Evolutionary conservation across 202 grass and related monocot genomes (phyloP), one percentile per base, ranked within the genome.

Genomic region (Panicum virgatum): DNA sequence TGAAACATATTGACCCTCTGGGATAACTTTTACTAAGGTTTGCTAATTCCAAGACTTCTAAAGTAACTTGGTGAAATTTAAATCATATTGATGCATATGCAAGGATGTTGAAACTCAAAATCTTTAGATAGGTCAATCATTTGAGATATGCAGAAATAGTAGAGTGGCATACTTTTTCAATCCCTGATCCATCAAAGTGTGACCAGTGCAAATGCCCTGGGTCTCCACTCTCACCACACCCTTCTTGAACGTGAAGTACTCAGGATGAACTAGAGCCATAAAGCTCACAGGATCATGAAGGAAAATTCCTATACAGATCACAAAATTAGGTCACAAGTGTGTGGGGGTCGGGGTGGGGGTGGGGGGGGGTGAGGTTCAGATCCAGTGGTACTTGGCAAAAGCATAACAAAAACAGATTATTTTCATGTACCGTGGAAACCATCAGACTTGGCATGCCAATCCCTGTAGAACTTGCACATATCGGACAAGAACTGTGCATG

Each of bases 221-320:
- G 92, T 96, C 78, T 93, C 96, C 11, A 96, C 96, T 82, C 96
- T 95, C 78, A 96, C 96, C 32, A 98, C 96, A n/a, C 88, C 92
- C 78, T 88, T 96, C 82, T 85, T 98, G 79, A 86, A 96, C 13
- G 87, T 87, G 84, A 98, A 96, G 71, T 90, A 88, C 83, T 98
- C 92, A 0, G 96, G 89, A 9, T 89, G 91, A 79, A 92, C 66
- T 61, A 96, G 40, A 11, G 90, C 90, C 5, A 77, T 86, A 72
- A 98, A 98, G 91, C 92, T 88, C 63, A 91, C 89, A 36, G 96
- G 90, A 51, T 98, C 92, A 78, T 98, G 92, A 38, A 95, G 90
- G 65, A 96, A 93, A 90, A 98, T 93, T 64, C 92, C 96, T 98
- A 73, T 54, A 85, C 76, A 75, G 16, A 37, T 66, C 14, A 8